phyloP scores from a whole-genome alignment of 2,329 filamentous ascomycete genomes.

The Penicillium sp. region DNA sequence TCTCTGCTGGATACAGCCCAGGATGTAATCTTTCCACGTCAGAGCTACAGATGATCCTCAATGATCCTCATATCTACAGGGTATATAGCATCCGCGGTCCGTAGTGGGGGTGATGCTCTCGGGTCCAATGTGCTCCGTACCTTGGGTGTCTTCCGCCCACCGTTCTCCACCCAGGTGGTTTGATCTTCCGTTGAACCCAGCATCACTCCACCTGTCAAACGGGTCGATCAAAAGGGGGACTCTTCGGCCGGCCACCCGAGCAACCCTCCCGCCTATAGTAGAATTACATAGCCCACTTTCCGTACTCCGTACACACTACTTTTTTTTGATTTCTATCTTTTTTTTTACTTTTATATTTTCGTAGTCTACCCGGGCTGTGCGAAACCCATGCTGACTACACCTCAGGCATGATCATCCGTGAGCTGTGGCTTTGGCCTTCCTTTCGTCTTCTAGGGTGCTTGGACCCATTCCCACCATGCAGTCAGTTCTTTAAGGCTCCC shows the following conservation, averaged over 20 bases:
- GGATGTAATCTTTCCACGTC: background rate
- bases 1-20: background rate
- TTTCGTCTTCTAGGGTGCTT: background rate
- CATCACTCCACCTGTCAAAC: conserved; percentile 4
- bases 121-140: background rate
- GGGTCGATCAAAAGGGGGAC: background rate
- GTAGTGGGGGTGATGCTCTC: background rate
- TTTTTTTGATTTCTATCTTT: too few species aligned
- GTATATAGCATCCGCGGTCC: background rate
- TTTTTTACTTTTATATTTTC: too few species aligned
- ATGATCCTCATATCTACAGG: background rate
- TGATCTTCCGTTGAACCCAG: background rate
- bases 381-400: background rate
- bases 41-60: background rate
- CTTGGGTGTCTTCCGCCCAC: background rate
- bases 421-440: too few species aligned
- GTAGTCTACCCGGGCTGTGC: background rate
- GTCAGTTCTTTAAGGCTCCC: conserved; percentile 1
- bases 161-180: background rate
- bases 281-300: too few species aligned
- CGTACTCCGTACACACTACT: too few species aligned
- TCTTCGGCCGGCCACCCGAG: background rate
- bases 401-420: too few species aligned
- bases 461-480: background rate
- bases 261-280: background rate